Evolutionary conservation across 1,284 basidiomycete genomes (phyloP).

Genomic region (Papiliotrema nemorosa): DNA sequence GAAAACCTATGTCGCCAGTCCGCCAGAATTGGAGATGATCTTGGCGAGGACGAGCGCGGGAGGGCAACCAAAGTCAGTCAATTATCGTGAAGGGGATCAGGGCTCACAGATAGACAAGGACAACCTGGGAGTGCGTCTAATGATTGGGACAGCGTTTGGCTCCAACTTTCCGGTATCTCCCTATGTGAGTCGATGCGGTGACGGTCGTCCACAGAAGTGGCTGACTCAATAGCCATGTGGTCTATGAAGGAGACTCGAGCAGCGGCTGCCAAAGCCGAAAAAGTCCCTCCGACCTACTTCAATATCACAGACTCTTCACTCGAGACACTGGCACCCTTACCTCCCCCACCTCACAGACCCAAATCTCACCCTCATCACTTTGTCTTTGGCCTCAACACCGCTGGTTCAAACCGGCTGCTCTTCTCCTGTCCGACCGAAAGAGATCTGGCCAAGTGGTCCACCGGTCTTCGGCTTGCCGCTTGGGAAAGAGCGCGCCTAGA

Average conservation of each 20-base stretch:
- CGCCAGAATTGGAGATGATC: slow-evolving; percentile 50
- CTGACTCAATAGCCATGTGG: slow-evolving; percentile 40
- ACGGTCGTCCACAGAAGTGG: not conserved
- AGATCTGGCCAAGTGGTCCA: slow-evolving; percentile 81
- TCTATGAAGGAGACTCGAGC: slow-evolving; percentile 50
- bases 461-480: slow-evolving; percentile 80
- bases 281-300: slow-evolving; percentile 46
- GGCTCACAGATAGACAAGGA: slow-evolving; percentile 68
- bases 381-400: slow-evolving; percentile 89
- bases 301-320: slow-evolving; percentile 50
- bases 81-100: slow-evolving; percentile 55
- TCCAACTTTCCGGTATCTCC: slow-evolving; percentile 87
- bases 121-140: slow-evolving; percentile 75
- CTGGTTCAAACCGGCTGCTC: slow-evolving; percentile 82
- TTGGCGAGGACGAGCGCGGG: slow-evolving; percentile 48
- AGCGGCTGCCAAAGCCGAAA: slow-evolving; percentile 45
- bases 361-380: slow-evolving; percentile 57
- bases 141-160: slow-evolving; percentile 90
- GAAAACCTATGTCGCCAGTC: slow-evolving; percentile 49
- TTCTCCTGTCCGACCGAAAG: slow-evolving; percentile 76
- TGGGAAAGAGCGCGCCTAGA: slow-evolving; percentile 96
- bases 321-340: slow-evolving; percentile 54
- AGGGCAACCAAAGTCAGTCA: slow-evolving; percentile 45
- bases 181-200: slow-evolving; percentile 57
- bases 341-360: slow-evolving; percentile 52